Base-by-base conservation (phyloP, 306 rosid species). In the Adenanthera pavonina region DNA sequence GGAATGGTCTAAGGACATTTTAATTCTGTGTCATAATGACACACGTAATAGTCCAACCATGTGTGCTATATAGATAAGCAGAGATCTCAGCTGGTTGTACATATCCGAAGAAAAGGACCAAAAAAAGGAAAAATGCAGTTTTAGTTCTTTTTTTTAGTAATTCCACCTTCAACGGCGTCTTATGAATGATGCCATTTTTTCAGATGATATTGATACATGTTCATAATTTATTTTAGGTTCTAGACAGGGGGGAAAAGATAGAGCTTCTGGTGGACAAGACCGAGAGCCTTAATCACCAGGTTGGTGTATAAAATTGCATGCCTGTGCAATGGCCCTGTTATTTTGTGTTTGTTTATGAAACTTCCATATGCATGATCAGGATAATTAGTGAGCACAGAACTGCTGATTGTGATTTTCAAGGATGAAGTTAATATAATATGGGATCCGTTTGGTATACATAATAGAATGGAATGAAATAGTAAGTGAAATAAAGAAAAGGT, bases 241-340 rank as follows among this genome's bases (percentile, higher is more conserved):
- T 95, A 77, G 99, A 95, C 82, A 86, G 99, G 74, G 99, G 99
- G 7, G 98, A 95, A 86, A 95, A 95, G 90, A 95, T 95, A 73
- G 99, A 95, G 87, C 99, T 95, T 89, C 84, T 95, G 71, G 99
- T 95, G 69, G 99, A 95, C 72, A 95, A 95, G 87, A 95, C 97
- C 43, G 99, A 95, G 87, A 95, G 90, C 86, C 98, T 95, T 84
- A 97, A 91, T 70, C 85, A 86, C 71, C 98, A 95, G 99, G 99
- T 95, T 72, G 34, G 89, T 83, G 40, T 72, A 44, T 54, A 1
- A 5, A 57, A 19, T n/a, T 43, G 25, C 25, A 30, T 69, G 30
- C 60, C 6, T 46, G 41, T 69, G 64, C 71, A 41, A 16, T 12
- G 48, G 15, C 79, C 81, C 84, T 41, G 44, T 57, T 59, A 20